Percentiles rank a stretch among this genome's conserved stretches.
Evolutionary conservation across 306 rosid genomes (phyloP).

Genomic region (Gynostemma pentaphyllum): DNA sequence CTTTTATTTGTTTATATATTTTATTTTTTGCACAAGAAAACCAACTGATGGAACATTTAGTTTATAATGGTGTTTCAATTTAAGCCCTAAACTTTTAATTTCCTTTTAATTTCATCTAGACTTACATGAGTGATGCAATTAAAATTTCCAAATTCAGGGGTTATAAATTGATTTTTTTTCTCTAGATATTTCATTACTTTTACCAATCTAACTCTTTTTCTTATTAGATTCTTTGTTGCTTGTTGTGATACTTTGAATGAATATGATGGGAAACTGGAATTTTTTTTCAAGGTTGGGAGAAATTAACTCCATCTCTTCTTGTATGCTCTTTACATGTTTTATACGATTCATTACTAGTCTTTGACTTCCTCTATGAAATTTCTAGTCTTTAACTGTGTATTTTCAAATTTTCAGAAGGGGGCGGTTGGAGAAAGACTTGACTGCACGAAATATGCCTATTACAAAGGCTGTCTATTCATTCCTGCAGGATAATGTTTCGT

Average conservation of each 20-base stretch:
- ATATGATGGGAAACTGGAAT: neutral
- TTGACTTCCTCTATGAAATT: too few species aligned
- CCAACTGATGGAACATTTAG: too few species aligned
- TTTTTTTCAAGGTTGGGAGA: neutral
- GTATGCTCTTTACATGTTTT: neutral
- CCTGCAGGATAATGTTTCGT: constrained; percentile 51
- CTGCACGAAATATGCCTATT: constrained; percentile 40
- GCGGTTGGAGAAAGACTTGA: constrained; percentile 47
- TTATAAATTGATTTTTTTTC: too few species aligned
- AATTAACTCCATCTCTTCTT: neutral
- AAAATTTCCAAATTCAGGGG: too few species aligned
- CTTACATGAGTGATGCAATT: neutral
- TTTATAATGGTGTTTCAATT: too few species aligned
- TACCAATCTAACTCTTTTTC: neutral
- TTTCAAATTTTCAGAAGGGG: constrained; percentile 63
- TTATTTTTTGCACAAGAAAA: neutral
- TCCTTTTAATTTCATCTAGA: too few species aligned
- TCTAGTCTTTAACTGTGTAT: neutral
- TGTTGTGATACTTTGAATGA: neutral
- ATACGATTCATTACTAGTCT: neutral
- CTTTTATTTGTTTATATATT: neutral
- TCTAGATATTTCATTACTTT: too few species aligned
- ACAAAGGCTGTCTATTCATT: constrained; percentile 70
- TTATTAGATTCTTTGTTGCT: neutral
- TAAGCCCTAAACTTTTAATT: too few species aligned